Evolutionary conservation across 352 stramenopile genomes (phyloP).

Genomic region (Phytophthora crassamura): DNA sequence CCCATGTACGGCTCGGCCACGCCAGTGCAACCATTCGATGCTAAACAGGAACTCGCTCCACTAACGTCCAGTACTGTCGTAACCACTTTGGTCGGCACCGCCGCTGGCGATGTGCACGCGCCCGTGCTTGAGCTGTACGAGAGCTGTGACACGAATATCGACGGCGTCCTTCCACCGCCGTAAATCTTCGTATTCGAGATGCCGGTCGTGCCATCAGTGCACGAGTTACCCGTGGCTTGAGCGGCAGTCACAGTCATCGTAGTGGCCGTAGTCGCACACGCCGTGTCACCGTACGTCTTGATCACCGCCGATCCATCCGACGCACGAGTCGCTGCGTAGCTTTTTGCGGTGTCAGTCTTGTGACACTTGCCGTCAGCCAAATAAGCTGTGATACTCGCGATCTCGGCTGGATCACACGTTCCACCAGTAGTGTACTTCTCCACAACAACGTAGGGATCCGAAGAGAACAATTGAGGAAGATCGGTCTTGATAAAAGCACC

Average conservation of each 20-base stretch:
- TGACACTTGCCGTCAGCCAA: slow-evolving; percentile 9
- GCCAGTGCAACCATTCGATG: too few species aligned
- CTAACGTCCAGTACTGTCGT: too few species aligned
- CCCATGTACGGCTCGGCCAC: background rate
- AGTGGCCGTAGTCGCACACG: background rate
- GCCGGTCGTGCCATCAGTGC: background rate
- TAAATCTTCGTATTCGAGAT: too few species aligned
- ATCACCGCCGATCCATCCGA: slow-evolving; percentile 4
- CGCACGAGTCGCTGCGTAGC: background rate
- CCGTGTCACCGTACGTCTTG: background rate
- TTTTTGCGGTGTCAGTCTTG: background rate
- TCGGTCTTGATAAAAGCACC: too few species aligned
- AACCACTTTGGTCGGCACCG: too few species aligned
- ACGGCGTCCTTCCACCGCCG: too few species aligned
- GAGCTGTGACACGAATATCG: too few species aligned
- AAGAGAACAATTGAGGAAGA: too few species aligned
- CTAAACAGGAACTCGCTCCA: too few species aligned
- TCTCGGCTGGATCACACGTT: background rate
- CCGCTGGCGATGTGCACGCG: too few species aligned
- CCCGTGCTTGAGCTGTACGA: too few species aligned
- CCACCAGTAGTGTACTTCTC: background rate
- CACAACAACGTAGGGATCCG: slow-evolving; percentile 2
- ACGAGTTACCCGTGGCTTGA: background rate
- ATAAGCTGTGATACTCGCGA: background rate
- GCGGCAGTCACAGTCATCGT: background rate